phyloP scores from a whole-genome alignment of 176 grass and related monocot genomes.

The Thalia dealbata region DNA sequence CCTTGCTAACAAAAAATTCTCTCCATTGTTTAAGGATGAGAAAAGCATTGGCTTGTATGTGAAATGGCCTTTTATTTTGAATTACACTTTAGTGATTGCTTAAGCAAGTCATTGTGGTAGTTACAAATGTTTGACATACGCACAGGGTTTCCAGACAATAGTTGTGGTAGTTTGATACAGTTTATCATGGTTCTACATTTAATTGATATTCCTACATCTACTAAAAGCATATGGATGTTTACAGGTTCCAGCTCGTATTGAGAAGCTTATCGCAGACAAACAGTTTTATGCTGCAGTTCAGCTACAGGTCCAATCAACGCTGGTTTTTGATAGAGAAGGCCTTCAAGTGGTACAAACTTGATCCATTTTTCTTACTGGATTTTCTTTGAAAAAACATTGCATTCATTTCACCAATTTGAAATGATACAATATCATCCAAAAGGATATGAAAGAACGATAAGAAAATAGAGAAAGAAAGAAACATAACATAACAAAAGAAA shows the following conservation, averaged over 20 bases:
- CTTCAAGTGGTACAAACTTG: conserved; percentile 60
- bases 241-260: conserved; percentile 91
- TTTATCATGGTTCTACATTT: not conserved
- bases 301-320: conserved; percentile 85
- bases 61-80: not conserved
- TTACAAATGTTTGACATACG: not conserved
- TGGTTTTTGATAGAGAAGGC: conserved; percentile 90
- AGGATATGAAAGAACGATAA: no score
- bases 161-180: not conserved
- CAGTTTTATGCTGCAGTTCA: conserved; percentile 95
- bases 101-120: not conserved
- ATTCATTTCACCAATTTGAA: no score
- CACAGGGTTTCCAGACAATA: not conserved
- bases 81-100: not conserved
- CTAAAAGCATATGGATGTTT: conserved; percentile 4
- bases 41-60: not conserved
- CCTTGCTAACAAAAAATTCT: not conserved
- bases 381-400: no score
- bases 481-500: no score
- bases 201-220: not conserved
- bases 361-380: not conserved
- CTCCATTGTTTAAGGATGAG: not conserved
- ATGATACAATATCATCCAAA: no score
- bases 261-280: conserved; percentile 73
- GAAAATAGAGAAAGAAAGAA: no score